phyloP scores from a whole-genome alignment of 768 basidiomycete species.

The Cubamyces lactineus region DNA sequence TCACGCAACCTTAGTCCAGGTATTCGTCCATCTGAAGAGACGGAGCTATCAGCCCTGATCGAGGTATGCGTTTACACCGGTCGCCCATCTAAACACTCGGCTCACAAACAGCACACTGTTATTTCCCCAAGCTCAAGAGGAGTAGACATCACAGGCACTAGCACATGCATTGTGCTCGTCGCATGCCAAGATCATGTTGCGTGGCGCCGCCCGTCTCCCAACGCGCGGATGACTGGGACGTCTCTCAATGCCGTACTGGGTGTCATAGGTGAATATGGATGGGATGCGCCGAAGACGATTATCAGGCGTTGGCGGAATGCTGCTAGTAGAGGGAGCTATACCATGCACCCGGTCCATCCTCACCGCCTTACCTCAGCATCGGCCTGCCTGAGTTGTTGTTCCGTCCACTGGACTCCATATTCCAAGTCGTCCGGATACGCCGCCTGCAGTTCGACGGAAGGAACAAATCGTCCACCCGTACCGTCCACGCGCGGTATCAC shows the following conservation, averaged over 20 bases:
- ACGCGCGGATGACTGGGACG: too few species aligned
- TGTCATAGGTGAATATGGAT: too few species aligned
- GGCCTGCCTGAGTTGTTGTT: background rate
- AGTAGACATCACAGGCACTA: too few species aligned
- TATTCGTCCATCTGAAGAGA: background rate
- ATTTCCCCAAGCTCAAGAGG: too few species aligned
- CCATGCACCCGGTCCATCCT: background rate
- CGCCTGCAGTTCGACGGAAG: slow-evolving; percentile 45
- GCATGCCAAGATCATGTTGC: too few species aligned
- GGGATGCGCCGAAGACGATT: too few species aligned
- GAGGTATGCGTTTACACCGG: background rate
- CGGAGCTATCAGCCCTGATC: background rate
- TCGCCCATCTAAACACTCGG: too few species aligned
- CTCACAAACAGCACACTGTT: too few species aligned
- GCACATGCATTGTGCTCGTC: too few species aligned
- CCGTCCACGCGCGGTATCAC: slow-evolving; percentile 23
- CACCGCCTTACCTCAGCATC: background rate
- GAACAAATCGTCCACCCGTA: slow-evolving; percentile 39
- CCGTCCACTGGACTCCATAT: slow-evolving; percentile 39
- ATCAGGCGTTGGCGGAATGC: too few species aligned
- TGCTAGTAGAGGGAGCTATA: background rate
- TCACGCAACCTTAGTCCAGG: background rate
- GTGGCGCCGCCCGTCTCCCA: too few species aligned
- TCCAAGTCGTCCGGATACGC: slow-evolving; percentile 53
- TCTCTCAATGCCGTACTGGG: too few species aligned